phyloP scores from a whole-genome alignment of 2,329 filamentous ascomycete genomes.

The Arthrobotrys sinensis region DNA sequence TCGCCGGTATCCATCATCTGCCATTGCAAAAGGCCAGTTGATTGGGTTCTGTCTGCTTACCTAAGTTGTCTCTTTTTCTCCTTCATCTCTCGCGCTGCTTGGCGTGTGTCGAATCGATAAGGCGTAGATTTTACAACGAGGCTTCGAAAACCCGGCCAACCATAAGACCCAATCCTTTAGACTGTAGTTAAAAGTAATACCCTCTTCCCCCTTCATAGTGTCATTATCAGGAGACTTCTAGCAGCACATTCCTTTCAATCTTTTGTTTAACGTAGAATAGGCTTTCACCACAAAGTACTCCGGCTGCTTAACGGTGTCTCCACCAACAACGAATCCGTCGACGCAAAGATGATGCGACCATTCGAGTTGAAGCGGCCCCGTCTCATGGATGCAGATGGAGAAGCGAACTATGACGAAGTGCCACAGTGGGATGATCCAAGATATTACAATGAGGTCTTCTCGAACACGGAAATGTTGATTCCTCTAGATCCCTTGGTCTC shows the following conservation, averaged over 20 bases:
- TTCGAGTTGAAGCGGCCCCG: conserved; percentile 1
- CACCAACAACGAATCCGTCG: too few relatives aligned
- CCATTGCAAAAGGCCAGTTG: neutral
- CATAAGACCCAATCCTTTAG: neutral
- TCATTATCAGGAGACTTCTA: neutral
- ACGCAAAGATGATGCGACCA: neutral
- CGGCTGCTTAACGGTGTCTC: neutral
- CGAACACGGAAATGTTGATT: neutral
- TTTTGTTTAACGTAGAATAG: neutral
- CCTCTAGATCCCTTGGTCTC: neutral
- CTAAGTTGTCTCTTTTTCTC: neutral
- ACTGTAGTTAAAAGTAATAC: conserved; percentile 1
- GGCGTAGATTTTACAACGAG: neutral
- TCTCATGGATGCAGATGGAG: conserved; percentile 1
- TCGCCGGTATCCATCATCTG: neutral
- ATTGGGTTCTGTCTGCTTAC: neutral
- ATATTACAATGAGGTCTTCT: neutral
- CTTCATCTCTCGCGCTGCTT: neutral
- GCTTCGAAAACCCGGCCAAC: neutral
- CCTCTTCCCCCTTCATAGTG: neutral
- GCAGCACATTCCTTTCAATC: neutral
- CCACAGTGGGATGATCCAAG: conserved; percentile 2
- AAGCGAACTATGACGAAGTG: neutral
- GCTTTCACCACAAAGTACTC: neutral
- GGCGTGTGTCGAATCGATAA: neutral